Base-by-base conservation (phyloP, 1,284 basidiomycete genomes). In the Xerocomus tenax region DNA sequence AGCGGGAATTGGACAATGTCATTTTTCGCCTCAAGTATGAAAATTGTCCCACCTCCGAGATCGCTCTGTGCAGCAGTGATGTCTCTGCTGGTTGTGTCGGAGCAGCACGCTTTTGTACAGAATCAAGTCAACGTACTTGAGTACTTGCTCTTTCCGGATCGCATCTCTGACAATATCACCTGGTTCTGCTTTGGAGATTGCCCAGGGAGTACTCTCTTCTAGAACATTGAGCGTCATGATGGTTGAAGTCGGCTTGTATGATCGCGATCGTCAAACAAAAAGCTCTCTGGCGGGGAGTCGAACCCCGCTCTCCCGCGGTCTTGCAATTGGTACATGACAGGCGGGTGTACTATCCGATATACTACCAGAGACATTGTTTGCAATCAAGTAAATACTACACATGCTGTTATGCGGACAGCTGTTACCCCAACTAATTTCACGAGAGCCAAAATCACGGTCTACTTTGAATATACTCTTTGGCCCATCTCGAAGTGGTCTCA, bases 131-230 rank as follows among this genome's bases (percentile, higher is more conserved):
- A 48, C 68, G 35, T 54, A 81, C 78, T 79, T 81, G 60, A 84
- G 74, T 7, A 79, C 57, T 47, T 76, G 70, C 58, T 84, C 87
- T 61, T 89, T 90, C 64, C 69, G 75, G 49, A 90, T 72, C 7
- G 87, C 81, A 58, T 87, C 83, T 56, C 78, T 80, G 23, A 90
- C 74, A 44, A 85, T 72, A 58, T 87, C 84, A 29, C 73, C 77
- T 10, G 75, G 61, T 43, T 73, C 66, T 18, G 73, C 64, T 7
- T 71, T 65, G 21, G 75, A 62, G 16, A 69, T 68, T 9, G 76
- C 84, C 87, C 85, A 87, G 7, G 73, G 72, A n/a, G 76, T 63
- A 19, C 71, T 66, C 32, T 83, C 81, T 54, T 82, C 82, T 45
- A 79, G 77, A 19, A 53, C 53, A 44, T 73, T 63, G 56, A 76